A percentile compares a stretch with the other conserved stretches of the same genome.
Evolutionary conservation across 805 yeast species (phyloP).

Genomic region (Saccharomycopsis microspora): DNA sequence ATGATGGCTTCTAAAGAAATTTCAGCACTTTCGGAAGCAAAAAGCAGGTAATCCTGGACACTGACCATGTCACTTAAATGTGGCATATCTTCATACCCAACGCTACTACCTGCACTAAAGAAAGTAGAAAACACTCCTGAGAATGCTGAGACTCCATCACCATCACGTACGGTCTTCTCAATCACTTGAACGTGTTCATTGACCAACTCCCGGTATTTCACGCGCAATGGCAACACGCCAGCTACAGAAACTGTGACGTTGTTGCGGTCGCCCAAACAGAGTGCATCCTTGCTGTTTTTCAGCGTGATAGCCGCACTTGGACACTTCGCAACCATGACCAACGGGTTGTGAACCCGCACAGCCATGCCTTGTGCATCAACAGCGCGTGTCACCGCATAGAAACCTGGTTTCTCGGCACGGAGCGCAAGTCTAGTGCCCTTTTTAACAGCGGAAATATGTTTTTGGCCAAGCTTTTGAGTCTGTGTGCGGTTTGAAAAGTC

Average conservation of each 20-base stretch:
- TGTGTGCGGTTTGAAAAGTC: constrained; percentile 34
- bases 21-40: constrained; percentile 28
- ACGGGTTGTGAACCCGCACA: constrained; percentile 49
- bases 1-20: constrained; percentile 28
- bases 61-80: neutral
- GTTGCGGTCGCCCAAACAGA: constrained; percentile 55
- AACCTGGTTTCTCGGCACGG: constrained; percentile 61
- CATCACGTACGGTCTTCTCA: constrained; percentile 35
- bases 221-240: constrained; percentile 73
- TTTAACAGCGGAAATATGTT: constrained; percentile 17
- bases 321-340: constrained; percentile 60
- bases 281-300: constrained; percentile 24
- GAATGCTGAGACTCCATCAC: constrained; percentile 28
- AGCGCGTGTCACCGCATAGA: constrained; percentile 60
- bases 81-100: constrained; percentile 1
- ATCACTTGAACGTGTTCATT: constrained; percentile 25
- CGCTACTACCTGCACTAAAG: neutral
- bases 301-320: constrained; percentile 52
- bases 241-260: constrained; percentile 39
- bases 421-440: constrained; percentile 34
- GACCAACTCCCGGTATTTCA: constrained; percentile 40
- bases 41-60: constrained; percentile 14
- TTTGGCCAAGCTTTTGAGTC: constrained; percentile 33
- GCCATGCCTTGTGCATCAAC: constrained; percentile 52
- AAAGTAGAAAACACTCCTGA: constrained; percentile 4